Percentiles rank a stretch among this genome's conserved stretches.
These are phyloP conservation scores for Hippophae rhamnoides DNA, from an alignment of 306 rosid species.

Conservation along the genomic window DNA sequence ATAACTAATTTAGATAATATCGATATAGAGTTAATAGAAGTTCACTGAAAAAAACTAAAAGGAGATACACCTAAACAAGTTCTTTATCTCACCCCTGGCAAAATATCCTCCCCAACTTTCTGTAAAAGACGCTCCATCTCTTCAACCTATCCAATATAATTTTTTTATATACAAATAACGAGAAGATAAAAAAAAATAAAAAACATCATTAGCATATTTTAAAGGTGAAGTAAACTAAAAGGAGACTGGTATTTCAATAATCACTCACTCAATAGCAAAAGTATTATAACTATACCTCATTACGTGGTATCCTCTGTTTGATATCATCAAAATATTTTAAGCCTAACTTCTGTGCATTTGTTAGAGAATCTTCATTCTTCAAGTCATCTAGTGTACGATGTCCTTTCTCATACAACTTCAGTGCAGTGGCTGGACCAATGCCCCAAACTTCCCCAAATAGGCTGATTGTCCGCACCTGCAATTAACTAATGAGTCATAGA, in stretches of 20 bases:
- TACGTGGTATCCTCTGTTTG: slow-evolving; percentile 65
- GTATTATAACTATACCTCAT: slow-evolving; percentile 44
- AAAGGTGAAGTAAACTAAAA: neutral
- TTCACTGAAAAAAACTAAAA: slow-evolving; percentile 3
- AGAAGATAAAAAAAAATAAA: neutral
- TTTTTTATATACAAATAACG: neutral
- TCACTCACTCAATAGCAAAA: neutral
- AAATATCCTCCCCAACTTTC: slow-evolving; percentile 63
- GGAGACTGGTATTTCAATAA: slow-evolving; percentile 5
- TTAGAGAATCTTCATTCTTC: slow-evolving; percentile 53
- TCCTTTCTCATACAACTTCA: slow-evolving; percentile 81
- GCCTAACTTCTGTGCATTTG: slow-evolving; percentile 75
- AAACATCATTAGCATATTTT: slow-evolving; percentile 14
- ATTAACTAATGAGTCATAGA: slow-evolving; percentile 12
- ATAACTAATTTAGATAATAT: neutral
- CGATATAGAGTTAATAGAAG: neutral
- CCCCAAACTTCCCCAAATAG: slow-evolving; percentile 97
- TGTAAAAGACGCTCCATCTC: slow-evolving; percentile 68
- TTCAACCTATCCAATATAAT: slow-evolving; percentile 49
- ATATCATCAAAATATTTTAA: slow-evolving; percentile 87
- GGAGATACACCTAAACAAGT: slow-evolving; percentile 4
- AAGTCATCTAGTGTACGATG: slow-evolving; percentile 67
- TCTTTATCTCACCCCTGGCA: slow-evolving; percentile 62
- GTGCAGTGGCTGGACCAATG: slow-evolving; percentile 85
- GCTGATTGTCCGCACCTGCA: slow-evolving; percentile 67